Percentiles rank a stretch among this genome's conserved stretches.
Evolutionary conservation across 768 basidiomycete species (phyloP).

Genomic region (Amanita thiersii): DNA sequence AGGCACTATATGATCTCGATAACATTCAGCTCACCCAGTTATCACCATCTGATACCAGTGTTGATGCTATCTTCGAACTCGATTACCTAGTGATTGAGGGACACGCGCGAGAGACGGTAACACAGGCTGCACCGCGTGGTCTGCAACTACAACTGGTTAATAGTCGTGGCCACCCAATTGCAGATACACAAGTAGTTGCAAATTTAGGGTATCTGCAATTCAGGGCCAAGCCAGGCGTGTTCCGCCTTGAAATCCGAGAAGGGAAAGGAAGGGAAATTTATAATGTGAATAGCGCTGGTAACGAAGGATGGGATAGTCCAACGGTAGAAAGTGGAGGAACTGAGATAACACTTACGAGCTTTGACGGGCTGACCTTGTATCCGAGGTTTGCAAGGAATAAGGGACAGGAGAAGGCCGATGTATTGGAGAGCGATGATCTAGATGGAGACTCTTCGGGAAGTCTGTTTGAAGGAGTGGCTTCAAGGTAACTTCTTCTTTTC

Average conservation of each 20-base stretch:
- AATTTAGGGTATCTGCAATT: conserved; percentile 97
- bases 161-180: conserved; percentile 39
- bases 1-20: conserved; percentile 88
- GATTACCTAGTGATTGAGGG: conserved; percentile 93
- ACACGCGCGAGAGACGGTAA: conserved; percentile 71
- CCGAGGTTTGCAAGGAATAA: conserved; percentile 62
- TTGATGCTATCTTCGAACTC: conserved; percentile 78
- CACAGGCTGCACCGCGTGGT: conserved; percentile 74
- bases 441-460: conserved; percentile 24
- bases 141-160: conserved; percentile 78
- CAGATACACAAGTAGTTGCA: conserved; percentile 88
- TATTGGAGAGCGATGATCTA: conserved; percentile 42
- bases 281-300: conserved; percentile 77
- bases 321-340: conserved; percentile 59
- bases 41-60: conserved; percentile 47
- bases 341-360: conserved; percentile 76
- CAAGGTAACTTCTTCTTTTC: conserved; percentile 34
- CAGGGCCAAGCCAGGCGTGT: conserved; percentile 87
- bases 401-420: conserved; percentile 80
- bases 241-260: conserved; percentile 71
- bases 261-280: conserved; percentile 80
- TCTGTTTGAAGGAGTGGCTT: conserved; percentile 38
- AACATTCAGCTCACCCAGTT: conserved; percentile 82
- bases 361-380: conserved; percentile 85
- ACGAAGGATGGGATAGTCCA: conserved; percentile 82